phyloP scores from a whole-genome alignment of 169 alveolate genomes.

The Eimeria mitis region DNA sequence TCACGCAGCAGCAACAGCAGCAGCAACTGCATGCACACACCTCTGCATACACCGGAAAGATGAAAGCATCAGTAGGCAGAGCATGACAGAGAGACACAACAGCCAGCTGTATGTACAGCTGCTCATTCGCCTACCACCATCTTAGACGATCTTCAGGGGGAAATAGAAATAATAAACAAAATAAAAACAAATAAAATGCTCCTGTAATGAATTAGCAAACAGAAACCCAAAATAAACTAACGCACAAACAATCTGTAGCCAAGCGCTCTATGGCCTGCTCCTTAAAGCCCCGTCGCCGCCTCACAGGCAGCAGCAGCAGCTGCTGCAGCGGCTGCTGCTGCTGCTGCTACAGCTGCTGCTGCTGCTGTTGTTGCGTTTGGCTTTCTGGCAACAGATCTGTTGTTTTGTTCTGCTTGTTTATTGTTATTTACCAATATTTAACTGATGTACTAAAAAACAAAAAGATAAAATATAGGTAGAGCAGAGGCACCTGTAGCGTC shows the following conservation, averaged over 20 bases:
- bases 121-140: neutral
- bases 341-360: neutral
- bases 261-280: slow-evolving; percentile 26
- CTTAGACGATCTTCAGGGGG: neutral
- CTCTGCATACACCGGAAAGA: too few species aligned
- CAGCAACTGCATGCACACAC: too few species aligned
- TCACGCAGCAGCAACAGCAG: too few species aligned
- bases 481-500: neutral
- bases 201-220: neutral
- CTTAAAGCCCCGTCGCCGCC: slow-evolving; percentile 16
- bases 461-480: neutral
- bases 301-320: neutral
- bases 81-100: neutral
- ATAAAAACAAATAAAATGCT: too few species aligned
- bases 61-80: neutral
- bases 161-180: neutral
- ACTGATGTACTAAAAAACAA: too few species aligned
- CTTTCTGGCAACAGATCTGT: too few species aligned
- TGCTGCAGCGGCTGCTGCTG: slow-evolving; percentile 1
- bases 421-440: too few species aligned
- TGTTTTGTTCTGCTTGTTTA: too few species aligned
- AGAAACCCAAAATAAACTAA: neutral
- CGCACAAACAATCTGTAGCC: neutral
- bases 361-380: neutral
- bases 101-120: neutral